A percentile compares a stretch with the other conserved stretches of the same genome.
These are phyloP conservation scores for Heritiera littoralis DNA, from an alignment of 345 rosid genomes.

Conservation along the genomic window DNA sequence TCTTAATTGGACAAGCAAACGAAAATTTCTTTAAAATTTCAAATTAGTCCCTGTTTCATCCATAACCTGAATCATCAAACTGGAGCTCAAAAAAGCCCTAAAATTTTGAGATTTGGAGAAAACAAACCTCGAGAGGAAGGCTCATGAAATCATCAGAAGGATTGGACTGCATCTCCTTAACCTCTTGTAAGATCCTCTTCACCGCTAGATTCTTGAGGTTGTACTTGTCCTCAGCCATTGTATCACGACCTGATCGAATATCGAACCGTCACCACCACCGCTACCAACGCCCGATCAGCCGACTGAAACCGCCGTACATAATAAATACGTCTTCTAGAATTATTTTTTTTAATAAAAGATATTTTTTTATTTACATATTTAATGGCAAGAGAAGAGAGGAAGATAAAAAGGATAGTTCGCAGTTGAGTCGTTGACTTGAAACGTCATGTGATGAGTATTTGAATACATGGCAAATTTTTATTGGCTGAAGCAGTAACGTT, in stretches of 20 bases:
- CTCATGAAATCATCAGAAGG: constrained; percentile 98
- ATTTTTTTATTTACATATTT: constrained; percentile 1
- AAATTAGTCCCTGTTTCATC: not conserved
- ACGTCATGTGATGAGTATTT: constrained; percentile 15
- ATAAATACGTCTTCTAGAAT: not conserved
- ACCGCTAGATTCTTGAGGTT: constrained; percentile 89
- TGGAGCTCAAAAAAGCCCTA: not conserved
- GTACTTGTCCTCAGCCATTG: constrained; percentile 83
- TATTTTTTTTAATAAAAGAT: not conserved
- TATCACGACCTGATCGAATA: constrained; percentile 18
- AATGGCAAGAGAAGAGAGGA: constrained; percentile 7
- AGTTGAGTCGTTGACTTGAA: constrained; percentile 13
- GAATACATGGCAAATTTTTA: constrained; percentile 28
- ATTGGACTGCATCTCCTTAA: constrained; percentile 96
- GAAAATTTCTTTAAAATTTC: not conserved
- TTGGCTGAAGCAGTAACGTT: constrained; percentile 24
- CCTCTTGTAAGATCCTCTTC: constrained; percentile 97
- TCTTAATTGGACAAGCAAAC: not conserved
- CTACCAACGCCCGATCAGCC: constrained; percentile 2
- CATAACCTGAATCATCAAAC: not conserved
- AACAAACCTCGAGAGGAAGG: constrained; percentile 88
- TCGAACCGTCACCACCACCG: constrained; percentile 13
- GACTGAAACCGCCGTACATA: not conserved
- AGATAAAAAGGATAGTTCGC: not conserved
- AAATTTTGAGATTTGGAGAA: not conserved